These are phyloP conservation scores for Penicillium egyptiacum DNA, from an alignment of 495 filamentous ascomycete genomes.

Conservation along the genomic window DNA sequence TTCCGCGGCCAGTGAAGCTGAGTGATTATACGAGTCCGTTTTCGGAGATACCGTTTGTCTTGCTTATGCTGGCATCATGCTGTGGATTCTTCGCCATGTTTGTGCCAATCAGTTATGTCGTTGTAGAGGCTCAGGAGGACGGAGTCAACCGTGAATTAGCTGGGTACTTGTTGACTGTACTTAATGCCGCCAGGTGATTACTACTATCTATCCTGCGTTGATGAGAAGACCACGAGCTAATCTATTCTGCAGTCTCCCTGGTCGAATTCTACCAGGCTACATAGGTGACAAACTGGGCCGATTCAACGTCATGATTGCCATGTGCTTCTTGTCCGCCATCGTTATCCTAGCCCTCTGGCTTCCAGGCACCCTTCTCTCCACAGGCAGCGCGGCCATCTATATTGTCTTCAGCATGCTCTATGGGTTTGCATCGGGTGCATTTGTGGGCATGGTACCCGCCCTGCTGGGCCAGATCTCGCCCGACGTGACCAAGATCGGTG, in stretches of 20 bases:
- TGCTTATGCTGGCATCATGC: constrained; percentile 16
- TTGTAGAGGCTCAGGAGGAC: constrained; percentile 16
- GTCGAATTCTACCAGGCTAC: constrained; percentile 58
- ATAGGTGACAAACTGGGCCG: constrained; percentile 48
- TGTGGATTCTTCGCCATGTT: constrained; percentile 22
- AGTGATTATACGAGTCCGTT: constrained; percentile 13
- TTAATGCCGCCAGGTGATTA: constrained; percentile 20
- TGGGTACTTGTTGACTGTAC: constrained; percentile 15
- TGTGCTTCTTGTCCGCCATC: constrained; percentile 27
- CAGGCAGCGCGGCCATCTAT: constrained; percentile 20
- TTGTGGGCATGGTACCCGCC: constrained; percentile 29
- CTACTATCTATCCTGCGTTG: background rate
- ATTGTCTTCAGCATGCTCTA: constrained; percentile 31
- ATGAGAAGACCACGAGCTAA: background rate
- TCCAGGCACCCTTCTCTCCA: constrained; percentile 13
- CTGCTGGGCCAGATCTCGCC: constrained; percentile 31
- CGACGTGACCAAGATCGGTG: constrained; percentile 21
- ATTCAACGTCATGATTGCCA: constrained; percentile 17
- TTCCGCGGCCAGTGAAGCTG: constrained; percentile 4
- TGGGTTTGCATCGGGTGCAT: constrained; percentile 35
- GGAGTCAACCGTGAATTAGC: constrained; percentile 14
- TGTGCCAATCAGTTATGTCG: constrained; percentile 20
- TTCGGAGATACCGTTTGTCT: constrained; percentile 12
- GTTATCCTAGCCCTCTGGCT: constrained; percentile 32
- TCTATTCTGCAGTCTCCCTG: constrained; percentile 27